phyloP scores from a whole-genome alignment of 2,329 filamentous ascomycete species.

The Macrophomina pseudophaseolina region DNA sequence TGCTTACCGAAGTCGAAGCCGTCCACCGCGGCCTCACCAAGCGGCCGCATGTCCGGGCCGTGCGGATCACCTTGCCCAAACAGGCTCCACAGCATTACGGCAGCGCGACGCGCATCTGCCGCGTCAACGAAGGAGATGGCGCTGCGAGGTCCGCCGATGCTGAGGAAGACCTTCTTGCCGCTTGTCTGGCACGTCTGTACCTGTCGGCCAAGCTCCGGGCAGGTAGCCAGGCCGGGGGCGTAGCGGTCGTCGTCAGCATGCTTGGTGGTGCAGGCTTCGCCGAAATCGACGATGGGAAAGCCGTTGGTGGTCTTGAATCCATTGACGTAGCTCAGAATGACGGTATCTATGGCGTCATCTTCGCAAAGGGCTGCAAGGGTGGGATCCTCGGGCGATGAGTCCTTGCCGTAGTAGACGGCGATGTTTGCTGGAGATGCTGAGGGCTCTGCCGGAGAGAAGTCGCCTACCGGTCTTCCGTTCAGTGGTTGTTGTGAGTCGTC shows the following conservation, averaged over 20 bases:
- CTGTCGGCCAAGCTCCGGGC: conserved; percentile 17
- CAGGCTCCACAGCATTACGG: conserved; percentile 23
- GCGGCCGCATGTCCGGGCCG: conserved; percentile 21
- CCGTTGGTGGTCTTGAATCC: conserved; percentile 18
- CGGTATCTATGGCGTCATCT: conserved; percentile 4
- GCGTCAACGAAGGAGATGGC: conserved; percentile 11
- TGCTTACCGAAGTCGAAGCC: conserved; percentile 25
- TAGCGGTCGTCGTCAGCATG: not conserved
- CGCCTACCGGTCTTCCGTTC: not conserved
- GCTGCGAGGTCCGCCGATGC: conserved; percentile 9
- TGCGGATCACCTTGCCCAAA: conserved; percentile 23
- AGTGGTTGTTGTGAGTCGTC: conserved; percentile 10
- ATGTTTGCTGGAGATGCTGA: not conserved
- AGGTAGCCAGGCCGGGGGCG: conserved; percentile 19
- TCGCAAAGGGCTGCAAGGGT: conserved; percentile 12
- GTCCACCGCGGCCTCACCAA: conserved; percentile 22
- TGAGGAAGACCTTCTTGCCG: conserved; percentile 25
- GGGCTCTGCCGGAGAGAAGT: not conserved
- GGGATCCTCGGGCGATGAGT: conserved; percentile 7
- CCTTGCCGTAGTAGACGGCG: not conserved
- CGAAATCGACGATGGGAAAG: conserved; percentile 24
- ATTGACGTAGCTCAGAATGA: conserved; percentile 21
- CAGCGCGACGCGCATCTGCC: conserved; percentile 21
- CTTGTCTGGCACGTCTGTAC: conserved; percentile 12
- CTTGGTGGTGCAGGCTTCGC: conserved; percentile 1